Conservation (phyloP, 2,329 filamentous ascomycete species). For the Aspergillus felis region DNA sequence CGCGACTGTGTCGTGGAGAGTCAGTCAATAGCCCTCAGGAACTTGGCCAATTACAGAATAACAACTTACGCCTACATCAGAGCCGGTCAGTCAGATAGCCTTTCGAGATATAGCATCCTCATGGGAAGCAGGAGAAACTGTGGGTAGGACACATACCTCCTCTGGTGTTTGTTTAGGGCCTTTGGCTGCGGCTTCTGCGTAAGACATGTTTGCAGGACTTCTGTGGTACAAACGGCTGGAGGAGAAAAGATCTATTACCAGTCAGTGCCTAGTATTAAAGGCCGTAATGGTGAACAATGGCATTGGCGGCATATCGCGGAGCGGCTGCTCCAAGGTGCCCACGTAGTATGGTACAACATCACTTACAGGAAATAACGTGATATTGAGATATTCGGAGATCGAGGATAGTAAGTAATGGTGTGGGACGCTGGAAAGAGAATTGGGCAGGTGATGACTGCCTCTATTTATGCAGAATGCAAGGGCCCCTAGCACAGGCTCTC, state of each 20-base stretch:
- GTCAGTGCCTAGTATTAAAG: not conserved
- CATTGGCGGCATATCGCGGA: not conserved
- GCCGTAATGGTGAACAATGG: not conserved
- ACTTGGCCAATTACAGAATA: not conserved
- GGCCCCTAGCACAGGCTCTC: not conserved
- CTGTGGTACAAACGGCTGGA: not conserved
- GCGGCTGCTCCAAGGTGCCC: not conserved
- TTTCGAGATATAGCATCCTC: not conserved
- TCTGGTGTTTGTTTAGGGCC: constrained; percentile 45
- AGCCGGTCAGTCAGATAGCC: constrained; percentile 10
- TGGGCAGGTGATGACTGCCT: not conserved
- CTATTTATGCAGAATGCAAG: not conserved
- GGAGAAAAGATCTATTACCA: not conserved
- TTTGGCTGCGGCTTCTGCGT: constrained; percentile 46
- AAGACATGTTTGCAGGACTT: constrained; percentile 38
- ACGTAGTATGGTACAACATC: not conserved
- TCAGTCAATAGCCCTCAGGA: not conserved
- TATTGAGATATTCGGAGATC: not conserved
- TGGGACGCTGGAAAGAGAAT: not conserved
- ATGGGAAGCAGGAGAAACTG: not conserved
- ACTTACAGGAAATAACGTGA: not conserved
- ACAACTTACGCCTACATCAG: constrained; percentile 34
- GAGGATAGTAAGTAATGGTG: not conserved
- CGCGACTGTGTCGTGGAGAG: constrained; percentile 30
- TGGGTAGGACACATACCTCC: constrained; percentile 36